Conservation (phyloP, 768 basidiomycete species). For the Hortiboletus flavorubellus region DNA sequence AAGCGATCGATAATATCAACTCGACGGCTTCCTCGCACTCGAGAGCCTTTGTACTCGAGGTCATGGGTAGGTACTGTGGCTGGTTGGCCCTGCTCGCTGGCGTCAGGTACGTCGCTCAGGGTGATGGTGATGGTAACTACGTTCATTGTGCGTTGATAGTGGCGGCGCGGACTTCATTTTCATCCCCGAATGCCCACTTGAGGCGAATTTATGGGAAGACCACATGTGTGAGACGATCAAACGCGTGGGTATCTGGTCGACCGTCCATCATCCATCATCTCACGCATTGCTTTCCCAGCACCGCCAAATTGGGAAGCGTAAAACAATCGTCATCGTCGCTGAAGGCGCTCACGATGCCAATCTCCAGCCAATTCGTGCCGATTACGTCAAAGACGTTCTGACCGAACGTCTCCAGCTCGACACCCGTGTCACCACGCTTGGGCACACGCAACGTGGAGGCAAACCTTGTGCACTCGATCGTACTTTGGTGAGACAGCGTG, state of each 20-base stretch:
- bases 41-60: constrained; percentile 95
- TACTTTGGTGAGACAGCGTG: constrained; percentile 61
- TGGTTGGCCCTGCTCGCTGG: constrained; percentile 95
- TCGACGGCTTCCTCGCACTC: constrained; percentile 96
- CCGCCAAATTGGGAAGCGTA: constrained; percentile 88
- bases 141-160: constrained; percentile 35
- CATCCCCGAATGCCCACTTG: constrained; percentile 91
- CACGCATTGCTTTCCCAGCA: constrained; percentile 50
- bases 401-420: constrained; percentile 86
- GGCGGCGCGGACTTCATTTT: constrained; percentile 96
- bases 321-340: constrained; percentile 97
- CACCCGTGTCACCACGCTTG: constrained; percentile 93
- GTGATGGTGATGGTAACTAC: background rate
- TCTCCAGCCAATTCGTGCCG: constrained; percentile 89
- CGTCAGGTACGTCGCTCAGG: constrained; percentile 57
- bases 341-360: constrained; percentile 90
- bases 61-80: constrained; percentile 99
- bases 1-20: constrained; percentile 97
- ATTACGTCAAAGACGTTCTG: constrained; percentile 88
- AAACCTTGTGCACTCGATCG: constrained; percentile 91
- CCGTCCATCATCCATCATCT: background rate
- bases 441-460: constrained; percentile 96
- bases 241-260: constrained; percentile 47
- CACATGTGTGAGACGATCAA: constrained; percentile 86
- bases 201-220: constrained; percentile 78